Conservation (phyloP, 495 filamentous ascomycete genomes). For the Schizothecium vesticola region DNA sequence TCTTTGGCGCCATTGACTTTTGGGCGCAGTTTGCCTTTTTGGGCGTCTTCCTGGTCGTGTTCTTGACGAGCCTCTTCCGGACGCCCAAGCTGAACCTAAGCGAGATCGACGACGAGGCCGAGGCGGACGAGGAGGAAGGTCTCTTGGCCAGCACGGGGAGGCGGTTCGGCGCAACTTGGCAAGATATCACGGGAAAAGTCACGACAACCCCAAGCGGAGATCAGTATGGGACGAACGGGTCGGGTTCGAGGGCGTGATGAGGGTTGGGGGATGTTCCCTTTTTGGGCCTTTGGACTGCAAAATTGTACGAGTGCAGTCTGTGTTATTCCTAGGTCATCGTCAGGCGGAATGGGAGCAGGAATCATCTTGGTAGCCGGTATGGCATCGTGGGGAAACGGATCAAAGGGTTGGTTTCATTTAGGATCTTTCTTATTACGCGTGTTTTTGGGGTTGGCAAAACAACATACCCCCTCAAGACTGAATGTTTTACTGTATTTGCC, state of each 20-base stretch:
- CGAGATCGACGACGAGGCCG: constrained; percentile 78
- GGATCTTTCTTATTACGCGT: background rate
- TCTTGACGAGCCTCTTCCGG: constrained; percentile 68
- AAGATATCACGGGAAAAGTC: constrained; percentile 64
- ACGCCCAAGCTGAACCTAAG: constrained; percentile 69
- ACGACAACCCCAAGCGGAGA: background rate
- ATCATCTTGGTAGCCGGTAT: background rate
- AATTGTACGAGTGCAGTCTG: background rate
- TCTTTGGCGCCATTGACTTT: constrained; percentile 89
- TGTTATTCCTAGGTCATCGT: background rate
- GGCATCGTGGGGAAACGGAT: background rate
- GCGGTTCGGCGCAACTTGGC: constrained; percentile 78
- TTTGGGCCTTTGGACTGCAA: background rate
- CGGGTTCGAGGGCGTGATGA: background rate
- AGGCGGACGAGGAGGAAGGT: constrained; percentile 93
- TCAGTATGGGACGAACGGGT: constrained; percentile 6
- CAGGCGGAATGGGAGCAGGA: background rate
- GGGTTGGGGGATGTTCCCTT: background rate
- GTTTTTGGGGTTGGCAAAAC: background rate
- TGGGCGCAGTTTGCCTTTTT: constrained; percentile 94
- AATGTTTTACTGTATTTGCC: background rate
- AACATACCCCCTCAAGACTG: background rate
- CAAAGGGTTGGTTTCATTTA: background rate
- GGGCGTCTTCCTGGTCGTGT: constrained; percentile 72
- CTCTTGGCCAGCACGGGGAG: constrained; percentile 75